These are phyloP conservation scores for Chaetomium olivaceum DNA, from an alignment of 2,329 filamentous ascomycete genomes.

Conservation along the genomic window DNA sequence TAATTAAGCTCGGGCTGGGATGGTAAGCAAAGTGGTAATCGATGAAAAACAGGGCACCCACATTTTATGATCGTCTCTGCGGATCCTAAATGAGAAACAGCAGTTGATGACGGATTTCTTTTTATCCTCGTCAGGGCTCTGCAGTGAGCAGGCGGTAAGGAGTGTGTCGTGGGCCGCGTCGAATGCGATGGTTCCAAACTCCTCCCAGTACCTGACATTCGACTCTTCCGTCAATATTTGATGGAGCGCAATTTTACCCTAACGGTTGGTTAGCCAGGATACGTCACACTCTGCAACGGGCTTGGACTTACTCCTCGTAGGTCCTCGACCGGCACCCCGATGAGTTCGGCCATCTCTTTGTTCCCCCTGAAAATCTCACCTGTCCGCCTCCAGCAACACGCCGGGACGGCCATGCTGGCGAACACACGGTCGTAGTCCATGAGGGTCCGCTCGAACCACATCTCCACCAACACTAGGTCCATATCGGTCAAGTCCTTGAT, in stretches of 20 bases:
- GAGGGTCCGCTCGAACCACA: constrained; percentile 96
- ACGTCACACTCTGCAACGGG: background rate
- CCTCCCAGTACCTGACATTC: constrained; percentile 97
- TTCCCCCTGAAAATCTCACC: constrained; percentile 97
- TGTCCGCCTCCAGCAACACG: constrained; percentile 94
- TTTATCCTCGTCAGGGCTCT: constrained; percentile 69
- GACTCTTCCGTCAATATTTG: constrained; percentile 95
- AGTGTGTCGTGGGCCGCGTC: constrained; percentile 92
- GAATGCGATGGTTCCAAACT: constrained; percentile 97
- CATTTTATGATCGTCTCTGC: constrained; percentile 95
- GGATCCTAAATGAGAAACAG: constrained; percentile 97
- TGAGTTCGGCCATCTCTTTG: constrained; percentile 97
- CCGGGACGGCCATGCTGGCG: constrained; percentile 97
- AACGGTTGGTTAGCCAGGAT: constrained; percentile 12
- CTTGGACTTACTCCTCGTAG: constrained; percentile 75
- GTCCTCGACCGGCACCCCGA: constrained; percentile 87
- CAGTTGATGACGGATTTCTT: constrained; percentile 77
- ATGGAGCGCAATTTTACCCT: constrained; percentile 94
- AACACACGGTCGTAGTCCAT: constrained; percentile 99
- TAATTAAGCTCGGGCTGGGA: constrained; percentile 82
- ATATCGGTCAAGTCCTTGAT: constrained; percentile 91
- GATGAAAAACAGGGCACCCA: constrained; percentile 51
- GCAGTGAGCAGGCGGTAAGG: constrained; percentile 87
- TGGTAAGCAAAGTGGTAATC: constrained; percentile 29
- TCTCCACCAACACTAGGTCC: constrained; percentile 91